Evolutionary conservation across 2,329 filamentous ascomycete genomes (phyloP).

Genomic region (Fusarium verticillioides): DNA sequence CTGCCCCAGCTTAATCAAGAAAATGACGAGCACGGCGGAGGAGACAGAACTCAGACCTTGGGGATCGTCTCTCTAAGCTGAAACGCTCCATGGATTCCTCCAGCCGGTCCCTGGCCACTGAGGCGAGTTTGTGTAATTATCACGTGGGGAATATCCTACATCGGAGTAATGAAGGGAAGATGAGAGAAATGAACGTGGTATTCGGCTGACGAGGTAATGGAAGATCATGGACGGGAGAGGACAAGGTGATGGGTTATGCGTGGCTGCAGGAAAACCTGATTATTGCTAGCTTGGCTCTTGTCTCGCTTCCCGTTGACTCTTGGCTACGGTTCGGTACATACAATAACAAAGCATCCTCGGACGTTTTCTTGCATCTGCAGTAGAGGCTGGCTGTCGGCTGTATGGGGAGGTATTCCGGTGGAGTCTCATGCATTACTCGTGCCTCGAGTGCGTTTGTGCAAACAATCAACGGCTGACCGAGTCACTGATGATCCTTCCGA

Average conservation of each 20-base stretch:
- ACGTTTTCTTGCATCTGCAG: not conserved
- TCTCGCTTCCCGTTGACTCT: slow-evolving; percentile 4
- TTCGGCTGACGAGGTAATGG: not conserved
- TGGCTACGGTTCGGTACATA: not conserved
- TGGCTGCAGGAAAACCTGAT: slow-evolving; percentile 8
- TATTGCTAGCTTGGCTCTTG: slow-evolving; percentile 10
- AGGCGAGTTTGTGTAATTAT: slow-evolving; percentile 13
- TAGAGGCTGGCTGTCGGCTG: not conserved
- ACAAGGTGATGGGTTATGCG: not conserved
- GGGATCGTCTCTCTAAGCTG: slow-evolving; percentile 7
- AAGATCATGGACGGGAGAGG: not conserved
- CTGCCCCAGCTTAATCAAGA: not conserved
- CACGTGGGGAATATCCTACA: slow-evolving; percentile 7
- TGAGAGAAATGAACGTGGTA: not conserved
- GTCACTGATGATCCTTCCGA: not conserved
- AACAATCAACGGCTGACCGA: not conserved
- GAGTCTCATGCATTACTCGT: not conserved
- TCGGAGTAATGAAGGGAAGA: not conserved
- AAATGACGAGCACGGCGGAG: slow-evolving; percentile 1
- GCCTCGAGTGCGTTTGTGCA: not conserved
- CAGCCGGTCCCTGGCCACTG: not conserved
- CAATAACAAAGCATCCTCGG: not conserved
- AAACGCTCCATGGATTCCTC: slow-evolving; percentile 19
- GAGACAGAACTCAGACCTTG: not conserved
- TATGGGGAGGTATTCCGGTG: not conserved